A percentile compares a stretch with the other conserved stretches of the same genome.
phyloP scores from a whole-genome alignment of 176 grass and related monocot species.

The Aegilops sharonensis region DNA sequence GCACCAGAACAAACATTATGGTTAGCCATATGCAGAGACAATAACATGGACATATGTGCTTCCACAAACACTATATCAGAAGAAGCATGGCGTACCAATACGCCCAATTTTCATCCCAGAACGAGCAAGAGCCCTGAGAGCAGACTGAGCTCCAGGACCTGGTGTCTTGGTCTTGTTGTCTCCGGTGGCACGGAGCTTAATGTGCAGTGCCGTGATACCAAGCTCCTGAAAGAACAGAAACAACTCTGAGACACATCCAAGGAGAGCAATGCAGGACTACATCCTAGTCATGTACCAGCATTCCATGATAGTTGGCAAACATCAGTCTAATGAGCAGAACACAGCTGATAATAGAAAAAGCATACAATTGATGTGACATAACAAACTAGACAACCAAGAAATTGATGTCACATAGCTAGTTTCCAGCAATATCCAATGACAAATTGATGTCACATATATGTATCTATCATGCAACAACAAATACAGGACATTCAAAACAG shows the following conservation, averaged over 20 bases:
- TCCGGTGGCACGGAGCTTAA: conserved; percentile 80
- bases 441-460: too few species aligned
- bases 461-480: too few species aligned
- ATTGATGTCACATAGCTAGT: too few species aligned
- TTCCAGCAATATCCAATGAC: too few species aligned
- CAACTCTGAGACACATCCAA: not conserved
- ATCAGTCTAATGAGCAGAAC: not conserved
- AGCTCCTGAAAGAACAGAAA: conserved; percentile 53
- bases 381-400: too few species aligned
- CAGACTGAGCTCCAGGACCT: conserved; percentile 86
- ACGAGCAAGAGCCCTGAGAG: conserved; percentile 87
- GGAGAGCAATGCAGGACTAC: not conserved
- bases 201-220: conserved; percentile 81
- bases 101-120: conserved; percentile 93
- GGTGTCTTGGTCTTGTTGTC: conserved; percentile 94
- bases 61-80: too few species aligned
- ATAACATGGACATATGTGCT: too few species aligned
- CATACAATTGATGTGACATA: too few species aligned
- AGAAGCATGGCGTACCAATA: conserved; percentile 45
- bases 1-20: not conserved
- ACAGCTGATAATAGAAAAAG: not conserved
- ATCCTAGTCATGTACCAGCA: not conserved
- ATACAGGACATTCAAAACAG: too few species aligned
- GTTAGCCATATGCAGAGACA: not conserved
- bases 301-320: not conserved